Conservation (phyloP, 176 grass and related monocot genomes). For the Pontederia paniculata region DNA sequence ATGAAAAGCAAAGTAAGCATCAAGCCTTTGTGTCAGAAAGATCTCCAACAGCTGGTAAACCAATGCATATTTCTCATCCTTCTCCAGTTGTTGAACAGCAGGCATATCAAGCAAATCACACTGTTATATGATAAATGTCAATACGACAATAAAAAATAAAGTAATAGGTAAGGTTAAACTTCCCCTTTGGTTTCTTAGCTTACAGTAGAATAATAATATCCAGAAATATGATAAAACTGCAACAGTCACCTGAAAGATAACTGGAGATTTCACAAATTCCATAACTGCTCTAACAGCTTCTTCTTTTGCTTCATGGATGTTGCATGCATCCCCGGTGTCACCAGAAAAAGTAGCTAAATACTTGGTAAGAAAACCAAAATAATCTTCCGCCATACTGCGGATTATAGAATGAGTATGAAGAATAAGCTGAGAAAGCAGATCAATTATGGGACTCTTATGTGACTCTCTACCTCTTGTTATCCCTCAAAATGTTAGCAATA, state of each 20-base stretch:
- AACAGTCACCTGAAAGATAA: constrained; percentile 49
- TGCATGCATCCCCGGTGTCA: constrained; percentile 28
- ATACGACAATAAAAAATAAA: neutral
- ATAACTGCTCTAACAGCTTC: constrained; percentile 52
- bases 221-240: neutral
- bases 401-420: constrained; percentile 2
- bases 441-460: neutral
- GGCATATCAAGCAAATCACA: constrained; percentile 81
- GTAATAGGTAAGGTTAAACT: too few relatives aligned
- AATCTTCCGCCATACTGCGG: constrained; percentile 64
- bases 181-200: too few relatives aligned
- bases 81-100: constrained; percentile 71
- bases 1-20: constrained; percentile 73
- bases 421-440: neutral
- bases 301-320: constrained; percentile 62
- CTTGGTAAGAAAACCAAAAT: constrained; percentile 64
- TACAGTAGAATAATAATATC: too few relatives aligned
- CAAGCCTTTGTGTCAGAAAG: constrained; percentile 72
- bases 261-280: constrained; percentile 65
- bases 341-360: constrained; percentile 72
- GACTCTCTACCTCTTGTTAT: constrained; percentile 48
- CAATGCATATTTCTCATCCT: constrained; percentile 55
- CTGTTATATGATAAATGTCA: constrained; percentile 26
- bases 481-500: constrained; percentile 55
- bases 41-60: constrained; percentile 74